Percentiles rank a stretch among this genome's conserved stretches.
These are phyloP conservation scores for Sporothrix schenckii DNA, from an alignment of 2,329 filamentous ascomycete genomes.

Conservation along the genomic window DNA sequence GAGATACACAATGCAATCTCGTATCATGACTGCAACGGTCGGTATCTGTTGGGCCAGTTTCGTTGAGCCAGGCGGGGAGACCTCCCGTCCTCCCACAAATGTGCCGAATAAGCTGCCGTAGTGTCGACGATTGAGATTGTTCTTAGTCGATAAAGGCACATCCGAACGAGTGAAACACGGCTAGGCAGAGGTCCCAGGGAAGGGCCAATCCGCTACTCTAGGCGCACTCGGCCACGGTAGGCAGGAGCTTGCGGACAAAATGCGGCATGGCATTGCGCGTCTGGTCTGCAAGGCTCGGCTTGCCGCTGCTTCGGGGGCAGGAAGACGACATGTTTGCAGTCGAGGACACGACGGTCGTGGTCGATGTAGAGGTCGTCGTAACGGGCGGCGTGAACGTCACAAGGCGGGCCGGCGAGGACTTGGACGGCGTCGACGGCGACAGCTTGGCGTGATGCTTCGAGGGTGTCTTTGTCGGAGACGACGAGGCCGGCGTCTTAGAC, in stretches of 20 bases:
- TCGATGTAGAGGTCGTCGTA: constrained; percentile 25
- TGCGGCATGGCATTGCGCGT: constrained; percentile 44
- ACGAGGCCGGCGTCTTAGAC: constrained; percentile 35
- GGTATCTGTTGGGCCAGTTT: too few species aligned
- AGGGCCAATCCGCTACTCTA: neutral
- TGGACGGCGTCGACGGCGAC: constrained; percentile 16
- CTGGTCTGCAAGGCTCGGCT: constrained; percentile 42
- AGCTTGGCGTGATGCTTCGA: constrained; percentile 44
- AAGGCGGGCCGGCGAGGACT: constrained; percentile 24
- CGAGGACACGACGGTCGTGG: constrained; percentile 36
- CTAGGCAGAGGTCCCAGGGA: neutral
- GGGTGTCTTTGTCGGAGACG: constrained; percentile 35
- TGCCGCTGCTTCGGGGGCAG: constrained; percentile 41
- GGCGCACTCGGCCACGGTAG: constrained; percentile 40
- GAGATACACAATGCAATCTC: neutral
- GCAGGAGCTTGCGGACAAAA: constrained; percentile 46
- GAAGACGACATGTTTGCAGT: constrained; percentile 8
- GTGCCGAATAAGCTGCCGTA: neutral
- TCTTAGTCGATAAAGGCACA: constrained; percentile 6
- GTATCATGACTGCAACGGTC: neutral
- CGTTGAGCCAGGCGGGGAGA: neutral
- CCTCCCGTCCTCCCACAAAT: constrained; percentile 13
- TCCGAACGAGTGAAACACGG: constrained; percentile 18
- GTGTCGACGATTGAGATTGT: neutral
- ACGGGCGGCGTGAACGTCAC: constrained; percentile 12